Evolutionary conservation across 2,329 filamentous ascomycete genomes (phyloP).

Genomic region (Lachnellula subtilissima): DNA sequence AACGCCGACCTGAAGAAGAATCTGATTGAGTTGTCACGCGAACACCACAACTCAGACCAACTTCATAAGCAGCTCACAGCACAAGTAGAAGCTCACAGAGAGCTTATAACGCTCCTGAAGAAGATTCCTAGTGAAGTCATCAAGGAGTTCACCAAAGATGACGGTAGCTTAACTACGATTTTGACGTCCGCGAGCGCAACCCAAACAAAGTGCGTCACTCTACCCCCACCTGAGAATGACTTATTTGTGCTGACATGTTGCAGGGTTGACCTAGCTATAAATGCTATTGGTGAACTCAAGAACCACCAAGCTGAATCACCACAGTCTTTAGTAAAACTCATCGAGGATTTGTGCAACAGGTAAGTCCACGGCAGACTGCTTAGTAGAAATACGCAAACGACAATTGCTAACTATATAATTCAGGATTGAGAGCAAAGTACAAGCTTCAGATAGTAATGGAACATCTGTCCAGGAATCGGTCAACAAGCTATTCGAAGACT

Average conservation of each 20-base stretch:
- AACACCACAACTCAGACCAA: conserved; percentile 12
- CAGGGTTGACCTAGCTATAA: conserved; percentile 21
- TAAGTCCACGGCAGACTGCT: conserved; percentile 3
- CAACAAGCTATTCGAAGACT: conserved; percentile 13
- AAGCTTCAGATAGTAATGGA: conserved; percentile 5
- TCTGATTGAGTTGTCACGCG: conserved; percentile 13
- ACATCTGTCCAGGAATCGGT: conserved; percentile 12
- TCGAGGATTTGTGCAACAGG: conserved; percentile 24
- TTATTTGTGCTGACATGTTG: conserved; percentile 2
- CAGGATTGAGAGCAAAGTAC: conserved; percentile 17
- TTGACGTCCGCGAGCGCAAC: conserved; percentile 10
- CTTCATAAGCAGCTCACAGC: conserved; percentile 17
- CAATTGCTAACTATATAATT: not conserved
- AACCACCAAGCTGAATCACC: conserved; percentile 11
- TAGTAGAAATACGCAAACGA: not conserved
- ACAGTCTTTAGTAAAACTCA: conserved; percentile 15
- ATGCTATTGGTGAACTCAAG: conserved; percentile 12
- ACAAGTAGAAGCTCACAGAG: conserved; percentile 13
- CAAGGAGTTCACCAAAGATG: conserved; percentile 18
- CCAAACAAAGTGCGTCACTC: conserved; percentile 29
- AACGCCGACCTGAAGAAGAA: conserved; percentile 12
- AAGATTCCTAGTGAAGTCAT: conserved; percentile 13
- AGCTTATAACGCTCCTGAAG: conserved; percentile 20
- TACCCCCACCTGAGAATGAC: conserved; percentile 5
- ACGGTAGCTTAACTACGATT: conserved; percentile 18